Conservation (phyloP, 495 filamentous ascomycete genomes). For the Penicillium cataractarum region DNA sequence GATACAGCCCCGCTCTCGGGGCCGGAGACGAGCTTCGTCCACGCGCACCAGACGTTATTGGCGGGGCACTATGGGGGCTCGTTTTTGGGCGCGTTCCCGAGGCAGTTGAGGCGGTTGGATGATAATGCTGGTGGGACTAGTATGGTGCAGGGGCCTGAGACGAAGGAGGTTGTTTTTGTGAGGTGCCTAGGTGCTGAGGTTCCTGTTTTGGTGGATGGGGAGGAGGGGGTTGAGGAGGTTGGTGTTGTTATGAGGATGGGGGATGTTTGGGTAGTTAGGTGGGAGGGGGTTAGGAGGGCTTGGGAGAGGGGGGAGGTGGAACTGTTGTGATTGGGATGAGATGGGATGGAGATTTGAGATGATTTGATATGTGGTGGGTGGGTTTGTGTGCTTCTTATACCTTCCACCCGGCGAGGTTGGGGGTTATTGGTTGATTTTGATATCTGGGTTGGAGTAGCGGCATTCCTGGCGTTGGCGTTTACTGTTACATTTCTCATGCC, state of each 20-base stretch:
- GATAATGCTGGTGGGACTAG: conserved; percentile 85
- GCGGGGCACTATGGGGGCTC: conserved; percentile 78
- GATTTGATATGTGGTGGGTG: background rate
- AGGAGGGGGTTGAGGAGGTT: conserved; percentile 58
- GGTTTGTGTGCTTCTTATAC: background rate
- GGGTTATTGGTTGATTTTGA: background rate
- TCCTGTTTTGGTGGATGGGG: conserved; percentile 55
- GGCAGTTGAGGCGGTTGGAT: conserved; percentile 75
- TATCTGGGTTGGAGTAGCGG: background rate
- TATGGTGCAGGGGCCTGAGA: conserved; percentile 90
- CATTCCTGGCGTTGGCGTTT: conserved; percentile 18
- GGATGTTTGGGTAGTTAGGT: conserved; percentile 85
- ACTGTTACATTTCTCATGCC: conserved; percentile 1
- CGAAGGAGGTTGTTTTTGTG: conserved; percentile 81
- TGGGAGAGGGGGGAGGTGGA: conserved; percentile 79
- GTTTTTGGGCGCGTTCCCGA: conserved; percentile 81
- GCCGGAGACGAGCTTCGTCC: conserved; percentile 75
- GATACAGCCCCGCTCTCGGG: conserved; percentile 63
- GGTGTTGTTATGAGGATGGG: conserved; percentile 67
- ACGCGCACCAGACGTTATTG: conserved; percentile 78
- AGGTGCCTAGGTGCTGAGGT: conserved; percentile 66
- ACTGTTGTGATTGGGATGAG: conserved; percentile 64
- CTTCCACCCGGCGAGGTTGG: background rate
- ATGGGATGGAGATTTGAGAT: background rate
- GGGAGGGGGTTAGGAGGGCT: conserved; percentile 74